Base-by-base conservation (phyloP, 2,329 filamentous ascomycete species). In the Fusarium sp. region DNA sequence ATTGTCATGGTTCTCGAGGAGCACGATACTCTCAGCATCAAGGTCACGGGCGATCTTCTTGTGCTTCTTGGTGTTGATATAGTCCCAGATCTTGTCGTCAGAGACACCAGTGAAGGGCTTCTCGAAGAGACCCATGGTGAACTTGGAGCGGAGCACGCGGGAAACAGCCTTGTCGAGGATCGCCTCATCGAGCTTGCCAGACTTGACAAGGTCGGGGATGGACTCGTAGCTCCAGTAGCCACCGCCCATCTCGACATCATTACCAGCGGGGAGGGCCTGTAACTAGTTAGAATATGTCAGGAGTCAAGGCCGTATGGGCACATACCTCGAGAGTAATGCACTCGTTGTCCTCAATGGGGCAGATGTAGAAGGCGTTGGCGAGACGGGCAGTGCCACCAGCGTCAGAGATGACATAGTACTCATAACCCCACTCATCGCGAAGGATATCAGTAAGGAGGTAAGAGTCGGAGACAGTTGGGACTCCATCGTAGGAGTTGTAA, bases 161-260 rank as follows among this genome's bases (percentile, higher is more conserved):
- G 89, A 86, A 2, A 94, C 92, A 5, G 93, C 92, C 10, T 84
- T 88, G 79, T 94, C 87, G n/a, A 94, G 89, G 29, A 88, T 78
- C 7, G 87, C 82, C 31, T 90, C 85, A 47, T 90, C 86, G 2
- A 95, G 82, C 65, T 88, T 90, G 1, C 91, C 91, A 2, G 88
- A 85, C 63, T 89, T 82, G 18, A 94, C 86, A 58, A 94, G 86
- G 31, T 89, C 85, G 7, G 92, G 91, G 61, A 95, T 94, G 38
- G 86, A 88, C 73, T 90, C 86, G 78, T 91, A 92, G 79, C 91
- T 94, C 84, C 90, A 94, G 22, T 90, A 92, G 22, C 93, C 93
- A 42, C 93, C 92, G 14, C 93, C 93, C 93, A 94, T 94, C 77
- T 95, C 93, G 14, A 93, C 87, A 75, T 94, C 93, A 59, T 91